Evolutionary conservation across 2,329 filamentous ascomycete species (phyloP), one percentile per base, ranked within the genome.

Genomic region (Penicillium sp.): DNA sequence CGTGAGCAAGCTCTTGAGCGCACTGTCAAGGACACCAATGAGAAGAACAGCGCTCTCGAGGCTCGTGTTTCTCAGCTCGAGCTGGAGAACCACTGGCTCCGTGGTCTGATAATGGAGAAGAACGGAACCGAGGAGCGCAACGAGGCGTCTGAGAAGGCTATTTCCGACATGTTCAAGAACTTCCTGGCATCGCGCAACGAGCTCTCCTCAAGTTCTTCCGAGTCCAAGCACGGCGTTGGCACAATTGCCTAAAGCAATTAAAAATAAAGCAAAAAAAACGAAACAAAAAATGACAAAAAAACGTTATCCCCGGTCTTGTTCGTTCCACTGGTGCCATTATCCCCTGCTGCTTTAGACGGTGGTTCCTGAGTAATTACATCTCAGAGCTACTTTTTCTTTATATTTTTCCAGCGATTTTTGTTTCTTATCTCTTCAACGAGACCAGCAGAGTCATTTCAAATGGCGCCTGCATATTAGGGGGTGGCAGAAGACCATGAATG

Each of bases 1-100:
- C 88, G 92, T 44, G 92, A 96, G 80, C 89, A 92, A 75, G 90
- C 91, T 7, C 84, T 96, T 49, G 91, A 93, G 75, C 86, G 86
- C 72, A 88, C 86, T 4, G 88, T 91, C 68, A 92, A 93, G 77
- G 92, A 96, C 64, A 90, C 93, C 78, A 85, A 84, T 33, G 90
- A 93, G 25, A 92, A 92, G 78, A 89, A 93, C 52, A 80, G 84
- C 3, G 80, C 81, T n/a, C 82, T 96, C 4, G 90, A 96, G 77
- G 83, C 82, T 68, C 86, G 86, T 58, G 88, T 95, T 52, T 83
- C 84, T 54, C 88, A 91, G 66, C 83, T 95, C 26, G 88, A 92
- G 77, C 87, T 88, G 63, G 89, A 92, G 78, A 92, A 92, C 78
- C 88, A 89, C 74, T 92, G 89, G 89, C 78, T 92, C 61, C 90